Base-by-base conservation (phyloP, 371 early-diverging fungal species). In the Apophysomyces trapeziformis region DNA sequence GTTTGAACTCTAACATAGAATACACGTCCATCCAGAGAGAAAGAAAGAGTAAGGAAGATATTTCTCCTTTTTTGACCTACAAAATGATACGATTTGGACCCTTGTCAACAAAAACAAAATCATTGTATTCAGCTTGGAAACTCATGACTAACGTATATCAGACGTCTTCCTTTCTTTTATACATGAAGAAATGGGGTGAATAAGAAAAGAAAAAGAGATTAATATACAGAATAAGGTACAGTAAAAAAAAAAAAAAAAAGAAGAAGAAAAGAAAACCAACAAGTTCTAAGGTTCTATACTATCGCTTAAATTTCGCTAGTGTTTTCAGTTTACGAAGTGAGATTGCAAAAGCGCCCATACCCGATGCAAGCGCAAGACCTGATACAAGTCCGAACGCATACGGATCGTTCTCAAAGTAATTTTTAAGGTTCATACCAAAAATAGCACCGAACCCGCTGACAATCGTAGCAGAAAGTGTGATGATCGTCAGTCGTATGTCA, bases 341-440 rank as follows among this genome's bases (percentile, higher is more conserved):
- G 18, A 76, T 58, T 0, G 71, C 73, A 68, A 76, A 80, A 0
- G 70, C 81, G 43, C 78, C 76, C 11, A 68, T 5, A 18, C 81
- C 81, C 11, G 78, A 70, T 54, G 71, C 65, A n/a, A 85, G 58
- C 0, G 90, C 89, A 7, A 83, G 67, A 9, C 85, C 81, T 2
- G 85, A 79, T 7, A 92, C 85, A 11, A 86, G 62, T 11, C 79
- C 80, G 72, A 95, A 94, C 0, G 90, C 91, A 62, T 82, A 75
- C 0, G 90, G 90, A 46, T 89, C 79, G 9, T 75, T 70, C 65
- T 96, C 96, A 58, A 93, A 80, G 57, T 84, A 80, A 63, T 86
- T 92, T 60, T 80, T 75, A 67, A 96, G 72, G 74, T 96, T 96
- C 96, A 96, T 96, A 38, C 96, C 96, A 63, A 95, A 92, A 16